A percentile compares a stretch with the other conserved stretches of the same genome.
Conservation (phyloP, 768 basidiomycete species). For the Termitomyces bulborhizus region DNA sequence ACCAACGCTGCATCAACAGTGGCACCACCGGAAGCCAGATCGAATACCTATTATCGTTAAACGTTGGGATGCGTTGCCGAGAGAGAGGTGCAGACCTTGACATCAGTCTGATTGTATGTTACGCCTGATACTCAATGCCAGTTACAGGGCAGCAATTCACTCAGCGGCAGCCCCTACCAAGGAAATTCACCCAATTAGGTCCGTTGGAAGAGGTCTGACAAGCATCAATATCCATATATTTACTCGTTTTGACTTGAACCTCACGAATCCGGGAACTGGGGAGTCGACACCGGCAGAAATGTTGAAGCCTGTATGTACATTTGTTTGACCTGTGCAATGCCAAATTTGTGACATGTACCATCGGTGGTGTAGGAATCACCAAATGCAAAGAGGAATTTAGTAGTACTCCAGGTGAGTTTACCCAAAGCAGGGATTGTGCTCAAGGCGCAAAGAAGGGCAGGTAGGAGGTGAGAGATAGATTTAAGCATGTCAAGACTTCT, state of each 20-base stretch:
- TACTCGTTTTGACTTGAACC: slow-evolving; percentile 11
- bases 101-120: slow-evolving; percentile 50
- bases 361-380: slow-evolving; percentile 60
- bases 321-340: neutral
- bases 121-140: slow-evolving; percentile 23
- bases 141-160: neutral
- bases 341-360: slow-evolving; percentile 16
- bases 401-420: slow-evolving; percentile 44
- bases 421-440: slow-evolving; percentile 12
- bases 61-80: neutral
- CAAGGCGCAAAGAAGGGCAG: neutral
- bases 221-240: neutral
- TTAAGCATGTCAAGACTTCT: neutral
- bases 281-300: slow-evolving; percentile 51
- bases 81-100: slow-evolving; percentile 30
- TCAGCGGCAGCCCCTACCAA: slow-evolving; percentile 28
- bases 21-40: slow-evolving; percentile 55
- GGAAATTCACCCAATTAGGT: slow-evolving; percentile 54
- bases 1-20: slow-evolving; percentile 52
- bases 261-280: slow-evolving; percentile 43
- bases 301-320: slow-evolving; percentile 38
- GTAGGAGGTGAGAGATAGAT: slow-evolving; percentile 3
- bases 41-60: slow-evolving; percentile 24
- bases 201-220: slow-evolving; percentile 53
- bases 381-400: slow-evolving; percentile 52